phyloP scores from a whole-genome alignment of 2,329 filamentous ascomycete genomes.

The Lachnellula occidentalis region DNA sequence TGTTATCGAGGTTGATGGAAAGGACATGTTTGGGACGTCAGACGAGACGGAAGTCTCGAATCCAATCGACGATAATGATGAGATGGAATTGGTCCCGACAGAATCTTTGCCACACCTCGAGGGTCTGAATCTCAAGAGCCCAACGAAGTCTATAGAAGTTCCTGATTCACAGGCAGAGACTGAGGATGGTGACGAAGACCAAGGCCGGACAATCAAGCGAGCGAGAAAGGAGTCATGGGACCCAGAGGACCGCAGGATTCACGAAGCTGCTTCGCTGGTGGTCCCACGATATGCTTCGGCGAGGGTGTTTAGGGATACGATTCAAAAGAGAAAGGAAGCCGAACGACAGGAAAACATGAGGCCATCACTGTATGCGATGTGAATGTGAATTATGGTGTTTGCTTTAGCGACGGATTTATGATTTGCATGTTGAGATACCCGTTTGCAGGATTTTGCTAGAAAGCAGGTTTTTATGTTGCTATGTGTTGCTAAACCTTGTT shows the following conservation, averaged over 20 bases:
- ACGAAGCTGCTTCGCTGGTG: conserved; percentile 5
- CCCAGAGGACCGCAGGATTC: conserved; percentile 4
- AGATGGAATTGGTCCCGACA: neutral
- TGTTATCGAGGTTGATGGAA: neutral
- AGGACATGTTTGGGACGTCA: neutral
- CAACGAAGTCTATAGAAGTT: neutral
- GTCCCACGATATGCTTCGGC: conserved; percentile 8
- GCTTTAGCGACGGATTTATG: neutral
- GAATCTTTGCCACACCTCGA: neutral
- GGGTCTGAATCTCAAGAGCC: neutral
- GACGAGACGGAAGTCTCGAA: neutral
- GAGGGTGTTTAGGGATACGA: conserved; percentile 5
- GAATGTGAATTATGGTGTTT: neutral
- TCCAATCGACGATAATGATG: neutral
- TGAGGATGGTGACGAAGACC: neutral
- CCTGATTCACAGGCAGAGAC: neutral
- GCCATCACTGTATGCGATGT: neutral
- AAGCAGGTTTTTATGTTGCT: neutral
- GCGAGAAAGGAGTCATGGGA: conserved; percentile 10
- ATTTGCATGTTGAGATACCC: neutral
- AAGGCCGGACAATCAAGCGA: neutral
- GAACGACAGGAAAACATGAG: neutral
- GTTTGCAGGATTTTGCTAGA: neutral
- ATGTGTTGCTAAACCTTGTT: neutral
- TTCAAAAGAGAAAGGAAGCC: conserved; percentile 3